Percentiles rank a stretch among this genome's conserved stretches.
Evolutionary conservation across 2,329 filamentous ascomycete genomes (phyloP).

Genomic region (Nemania sp.): DNA sequence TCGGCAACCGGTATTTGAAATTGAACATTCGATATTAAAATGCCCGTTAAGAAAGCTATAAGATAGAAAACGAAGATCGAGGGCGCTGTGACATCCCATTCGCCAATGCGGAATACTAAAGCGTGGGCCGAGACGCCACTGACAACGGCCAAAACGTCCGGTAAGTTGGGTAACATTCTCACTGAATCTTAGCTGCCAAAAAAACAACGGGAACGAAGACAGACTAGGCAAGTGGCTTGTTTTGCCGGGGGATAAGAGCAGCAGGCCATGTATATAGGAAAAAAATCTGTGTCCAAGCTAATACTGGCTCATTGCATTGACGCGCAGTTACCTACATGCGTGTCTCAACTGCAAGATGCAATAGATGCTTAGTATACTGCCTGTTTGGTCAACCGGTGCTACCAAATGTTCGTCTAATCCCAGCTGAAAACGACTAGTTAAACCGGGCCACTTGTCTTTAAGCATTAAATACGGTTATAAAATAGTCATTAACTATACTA

Average conservation of each 20-base stretch:
- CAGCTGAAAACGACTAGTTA: too few relatives aligned
- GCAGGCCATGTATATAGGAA: neutral
- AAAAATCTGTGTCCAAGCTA: neutral
- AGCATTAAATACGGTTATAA: too few relatives aligned
- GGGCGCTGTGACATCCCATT: constrained; percentile 23
- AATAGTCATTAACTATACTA: too few relatives aligned
- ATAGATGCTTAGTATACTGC: neutral
- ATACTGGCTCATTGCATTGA: neutral
- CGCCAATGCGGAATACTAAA: constrained; percentile 23
- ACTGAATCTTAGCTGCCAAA: neutral
- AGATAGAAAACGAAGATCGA: constrained; percentile 15
- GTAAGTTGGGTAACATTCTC: neutral
- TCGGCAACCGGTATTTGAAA: constrained; percentile 1
- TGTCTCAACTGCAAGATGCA: neutral
- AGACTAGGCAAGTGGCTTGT: neutral
- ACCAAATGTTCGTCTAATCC: neutral
- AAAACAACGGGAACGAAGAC: neutral
- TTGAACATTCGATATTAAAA: neutral
- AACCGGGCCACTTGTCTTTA: too few relatives aligned
- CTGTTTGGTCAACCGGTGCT: neutral
- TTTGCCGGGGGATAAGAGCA: neutral
- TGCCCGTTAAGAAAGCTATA: neutral
- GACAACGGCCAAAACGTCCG: neutral
- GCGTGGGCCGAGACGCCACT: constrained; percentile 21
- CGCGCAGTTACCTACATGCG: neutral